phyloP scores from a whole-genome alignment of 176 grass and related monocot genomes.

The Panicum miliaceum region DNA sequence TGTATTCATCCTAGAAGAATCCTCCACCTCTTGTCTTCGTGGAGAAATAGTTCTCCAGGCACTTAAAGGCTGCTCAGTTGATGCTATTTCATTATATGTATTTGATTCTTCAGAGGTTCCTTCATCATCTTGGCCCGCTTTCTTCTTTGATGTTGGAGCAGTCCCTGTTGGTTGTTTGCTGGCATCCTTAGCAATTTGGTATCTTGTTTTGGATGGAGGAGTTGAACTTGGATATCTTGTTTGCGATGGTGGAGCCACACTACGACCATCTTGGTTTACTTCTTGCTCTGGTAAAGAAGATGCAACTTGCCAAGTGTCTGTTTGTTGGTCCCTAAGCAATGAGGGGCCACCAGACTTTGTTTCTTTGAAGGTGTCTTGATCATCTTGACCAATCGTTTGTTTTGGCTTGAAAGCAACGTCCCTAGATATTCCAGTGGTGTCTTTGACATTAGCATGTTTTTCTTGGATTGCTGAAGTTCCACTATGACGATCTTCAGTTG shows the following conservation, averaged over 20 bases:
- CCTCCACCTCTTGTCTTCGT: slow-evolving; percentile 22
- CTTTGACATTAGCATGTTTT: not conserved
- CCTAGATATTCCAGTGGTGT: slow-evolving; percentile 21
- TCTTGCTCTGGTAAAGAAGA: slow-evolving; percentile 22
- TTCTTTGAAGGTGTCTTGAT: slow-evolving; percentile 33
- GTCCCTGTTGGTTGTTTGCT: slow-evolving; percentile 21
- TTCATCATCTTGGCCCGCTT: slow-evolving; percentile 21
- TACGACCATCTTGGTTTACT: slow-evolving; percentile 19
- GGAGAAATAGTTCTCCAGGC: slow-evolving; percentile 12
- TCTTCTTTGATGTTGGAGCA: not conserved
- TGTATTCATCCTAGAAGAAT: slow-evolving; percentile 9
- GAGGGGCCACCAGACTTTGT: not conserved
- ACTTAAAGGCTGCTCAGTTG: slow-evolving; percentile 14
- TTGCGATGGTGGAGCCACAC: slow-evolving; percentile 17
- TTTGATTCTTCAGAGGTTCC: slow-evolving; percentile 25
- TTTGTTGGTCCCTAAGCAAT: slow-evolving; percentile 19
- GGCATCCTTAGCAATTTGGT: slow-evolving; percentile 19
- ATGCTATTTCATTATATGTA: slow-evolving; percentile 21
- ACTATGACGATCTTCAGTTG: slow-evolving; percentile 16
- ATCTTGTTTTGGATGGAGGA: not conserved
- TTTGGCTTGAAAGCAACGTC: slow-evolving; percentile 7
- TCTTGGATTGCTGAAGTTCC: slow-evolving; percentile 25
- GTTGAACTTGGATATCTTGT: slow-evolving; percentile 30
- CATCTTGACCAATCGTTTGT: slow-evolving; percentile 23
- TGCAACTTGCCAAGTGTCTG: slow-evolving; percentile 4